Base-by-base conservation (phyloP, 1,284 basidiomycete species). In the Sanghuangporus baumii region DNA sequence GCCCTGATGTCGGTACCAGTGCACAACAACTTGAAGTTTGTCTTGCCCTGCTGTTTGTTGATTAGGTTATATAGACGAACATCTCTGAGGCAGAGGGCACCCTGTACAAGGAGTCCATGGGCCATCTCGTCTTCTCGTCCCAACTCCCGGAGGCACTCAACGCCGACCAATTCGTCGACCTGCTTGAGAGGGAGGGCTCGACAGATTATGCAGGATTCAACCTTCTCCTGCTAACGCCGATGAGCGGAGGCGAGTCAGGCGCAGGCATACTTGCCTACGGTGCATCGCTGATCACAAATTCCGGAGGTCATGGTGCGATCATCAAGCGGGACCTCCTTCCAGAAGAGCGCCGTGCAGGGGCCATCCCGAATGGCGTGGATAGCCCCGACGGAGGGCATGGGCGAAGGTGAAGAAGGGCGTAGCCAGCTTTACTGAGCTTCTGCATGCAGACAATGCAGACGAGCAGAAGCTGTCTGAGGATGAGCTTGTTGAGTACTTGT, bases 121-220 rank as follows among this genome's bases (percentile, higher is more conserved):
- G 90, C 47, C 75, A 77, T 59, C 79, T 93, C 65, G 77, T 84
- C 56, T 81, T 86, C 12, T 81, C 83, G n/a, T 91, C 89, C 69
- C 80, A 91, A 68, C 74, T 80, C 70, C 81, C 81, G 67, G 74
- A 78, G 70, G 75, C 78, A 66, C 72, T 75, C 63, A 68, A 72
- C 57, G 71, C 62, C 54, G 58, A 76, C 46, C 76, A 82, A 69
- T 73, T 81, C 55, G 73, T 74, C 62, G 72, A 69, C 66, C 74
- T 82, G 62, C 70, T 81, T 60, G 74, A 78, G 67, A 70, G 74
- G 66, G 78, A 84, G 64, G 4, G 16, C 20, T 50, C 56, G 11
- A 47, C 74, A 16, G 74, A 75, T 62, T 90, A 85, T 70, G 87
- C 89, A 48, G 90, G 91, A 2, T 93, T 93, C 79, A 93, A 92